A percentile compares a stretch with the other conserved stretches of the same genome.
Evolutionary conservation across 2,329 filamentous ascomycete species (phyloP).

Genomic region (Parafenestella ontariensis): DNA sequence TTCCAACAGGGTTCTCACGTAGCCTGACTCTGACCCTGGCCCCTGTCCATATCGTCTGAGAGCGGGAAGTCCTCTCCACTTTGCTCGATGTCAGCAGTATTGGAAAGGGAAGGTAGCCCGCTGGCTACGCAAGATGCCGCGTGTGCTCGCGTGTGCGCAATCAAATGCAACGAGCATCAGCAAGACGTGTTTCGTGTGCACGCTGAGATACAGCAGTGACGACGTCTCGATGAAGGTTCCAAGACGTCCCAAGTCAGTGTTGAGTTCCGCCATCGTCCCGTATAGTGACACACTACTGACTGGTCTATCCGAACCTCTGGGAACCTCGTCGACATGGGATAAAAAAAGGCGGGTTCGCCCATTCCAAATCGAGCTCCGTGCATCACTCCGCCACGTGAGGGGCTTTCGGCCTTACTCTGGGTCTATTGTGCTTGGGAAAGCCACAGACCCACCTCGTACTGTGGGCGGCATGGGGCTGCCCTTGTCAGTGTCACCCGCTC

Average conservation of each 20-base stretch:
- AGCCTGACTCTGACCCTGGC: conserved; percentile 17
- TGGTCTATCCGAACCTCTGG: conserved; percentile 16
- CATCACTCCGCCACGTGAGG: conserved; percentile 41
- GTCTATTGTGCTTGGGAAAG: conserved; percentile 23
- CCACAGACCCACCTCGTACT: conserved; percentile 33
- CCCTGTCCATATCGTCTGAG: conserved; percentile 26
- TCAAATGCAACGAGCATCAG: conserved; percentile 13
- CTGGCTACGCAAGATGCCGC: conserved; percentile 19
- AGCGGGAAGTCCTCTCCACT: conserved; percentile 20
- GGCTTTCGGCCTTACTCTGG: conserved; percentile 32
- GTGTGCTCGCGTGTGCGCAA: conserved; percentile 13
- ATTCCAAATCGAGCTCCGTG: conserved; percentile 17
- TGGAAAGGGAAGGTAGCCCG: conserved; percentile 38
- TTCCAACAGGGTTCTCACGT: conserved; percentile 13
- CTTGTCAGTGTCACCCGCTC: conserved; percentile 37
- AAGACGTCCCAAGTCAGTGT: conserved; percentile 16
- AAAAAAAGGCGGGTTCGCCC: conserved; percentile 12
- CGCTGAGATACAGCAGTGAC: conserved; percentile 15
- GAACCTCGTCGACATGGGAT: conserved; percentile 25
- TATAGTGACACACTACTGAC: conserved; percentile 10
- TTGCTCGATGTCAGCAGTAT: conserved; percentile 27
- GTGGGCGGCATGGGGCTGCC: conserved; percentile 34
- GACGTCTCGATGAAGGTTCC: conserved; percentile 9
- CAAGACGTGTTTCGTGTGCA: conserved; percentile 9
- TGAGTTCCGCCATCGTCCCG: conserved; percentile 18